phyloP scores from a whole-genome alignment of 441 rosid genomes.

The Adansonia madagascariensis region DNA sequence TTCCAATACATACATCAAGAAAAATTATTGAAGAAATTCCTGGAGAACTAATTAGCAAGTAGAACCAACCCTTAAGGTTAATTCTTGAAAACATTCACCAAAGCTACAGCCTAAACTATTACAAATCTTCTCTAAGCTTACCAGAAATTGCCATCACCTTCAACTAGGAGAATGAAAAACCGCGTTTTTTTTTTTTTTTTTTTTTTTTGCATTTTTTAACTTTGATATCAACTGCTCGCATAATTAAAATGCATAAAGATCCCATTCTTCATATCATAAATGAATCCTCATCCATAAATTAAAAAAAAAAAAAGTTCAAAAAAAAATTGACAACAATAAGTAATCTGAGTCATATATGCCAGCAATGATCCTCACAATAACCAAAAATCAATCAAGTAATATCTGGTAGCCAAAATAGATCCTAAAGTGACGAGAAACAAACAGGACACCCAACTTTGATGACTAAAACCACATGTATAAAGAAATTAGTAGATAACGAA shows the following conservation, averaged over 20 bases:
- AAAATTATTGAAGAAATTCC: not conserved
- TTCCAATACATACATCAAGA: not conserved
- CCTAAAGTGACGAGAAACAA: not conserved
- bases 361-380: not conserved
- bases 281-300: not conserved
- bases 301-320: not conserved
- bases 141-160: conserved; percentile 6
- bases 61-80: conserved; percentile 3
- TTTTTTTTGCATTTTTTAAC: not conserved
- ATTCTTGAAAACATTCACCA: not conserved
- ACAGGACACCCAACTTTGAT: not conserved
- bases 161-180: not conserved
- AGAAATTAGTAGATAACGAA: not conserved
- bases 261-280: not conserved
- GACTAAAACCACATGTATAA: not conserved
- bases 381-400: not conserved
- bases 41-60: conserved; percentile 10
- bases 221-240: not conserved
- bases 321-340: not conserved
- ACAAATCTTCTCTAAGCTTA: conserved; percentile 8
- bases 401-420: not conserved
- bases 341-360: not conserved
- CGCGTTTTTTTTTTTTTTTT: not conserved
- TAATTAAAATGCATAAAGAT: not conserved
- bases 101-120: conserved; percentile 9